phyloP scores from a whole-genome alignment of 306 rosid genomes.

The Dicorynia guianensis region DNA sequence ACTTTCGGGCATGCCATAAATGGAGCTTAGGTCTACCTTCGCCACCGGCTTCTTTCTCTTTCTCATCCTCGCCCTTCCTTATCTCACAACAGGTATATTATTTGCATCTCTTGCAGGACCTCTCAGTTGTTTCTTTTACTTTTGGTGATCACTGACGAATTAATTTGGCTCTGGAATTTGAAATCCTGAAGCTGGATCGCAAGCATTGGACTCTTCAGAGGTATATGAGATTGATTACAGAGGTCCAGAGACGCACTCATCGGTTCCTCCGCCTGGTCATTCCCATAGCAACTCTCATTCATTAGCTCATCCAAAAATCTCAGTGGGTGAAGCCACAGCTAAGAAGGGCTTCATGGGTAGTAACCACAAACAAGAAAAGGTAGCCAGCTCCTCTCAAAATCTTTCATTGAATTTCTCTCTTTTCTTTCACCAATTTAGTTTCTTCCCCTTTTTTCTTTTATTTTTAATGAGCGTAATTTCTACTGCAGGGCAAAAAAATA shows the following conservation, averaged over 20 bases:
- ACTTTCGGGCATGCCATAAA: conserved; percentile 37
- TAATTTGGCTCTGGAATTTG: neutral
- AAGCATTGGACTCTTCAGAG: conserved; percentile 47
- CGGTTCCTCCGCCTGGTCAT: conserved; percentile 75
- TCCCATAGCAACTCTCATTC: conserved; percentile 45
- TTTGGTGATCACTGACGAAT: neutral
- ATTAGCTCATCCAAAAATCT: conserved; percentile 41
- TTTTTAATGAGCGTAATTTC: neutral
- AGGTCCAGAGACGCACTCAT: conserved; percentile 95
- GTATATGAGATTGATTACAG: conserved; percentile 89
- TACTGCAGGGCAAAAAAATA: conserved; percentile 58
- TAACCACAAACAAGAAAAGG: conserved; percentile 49
- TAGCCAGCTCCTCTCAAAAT: conserved; percentile 5
- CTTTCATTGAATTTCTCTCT: conserved; percentile 17
- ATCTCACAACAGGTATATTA: conserved; percentile 48
- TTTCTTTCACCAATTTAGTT: no score
- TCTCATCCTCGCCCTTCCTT: conserved; percentile 58
- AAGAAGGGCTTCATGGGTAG: conserved; percentile 37
- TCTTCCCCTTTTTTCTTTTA: no score
- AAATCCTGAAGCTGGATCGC: conserved; percentile 50
- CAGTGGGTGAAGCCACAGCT: conserved; percentile 33
- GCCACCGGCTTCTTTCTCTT: conserved; percentile 48
- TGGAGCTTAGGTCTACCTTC: conserved; percentile 67
- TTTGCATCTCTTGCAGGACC: conserved; percentile 2
- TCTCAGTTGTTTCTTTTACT: no score